phyloP scores from a whole-genome alignment of 139 green algal genomes.

The Desmodesmus armatus region DNA sequence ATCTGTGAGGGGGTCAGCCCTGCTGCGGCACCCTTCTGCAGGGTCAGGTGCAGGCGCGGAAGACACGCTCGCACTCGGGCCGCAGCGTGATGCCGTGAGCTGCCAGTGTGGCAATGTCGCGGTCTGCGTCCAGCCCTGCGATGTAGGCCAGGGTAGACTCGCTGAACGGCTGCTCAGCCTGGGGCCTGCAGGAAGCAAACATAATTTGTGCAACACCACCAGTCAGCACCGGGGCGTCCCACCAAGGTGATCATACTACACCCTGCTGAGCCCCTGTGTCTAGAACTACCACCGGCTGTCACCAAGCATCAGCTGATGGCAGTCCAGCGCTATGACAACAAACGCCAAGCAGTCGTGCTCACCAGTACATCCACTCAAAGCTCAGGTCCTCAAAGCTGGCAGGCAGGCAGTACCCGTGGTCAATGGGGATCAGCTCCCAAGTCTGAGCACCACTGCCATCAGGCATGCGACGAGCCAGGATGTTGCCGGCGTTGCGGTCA shows the following conservation, averaged over 20 bases:
- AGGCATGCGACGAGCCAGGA: slow-evolving; percentile 55
- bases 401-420: slow-evolving; percentile 74
- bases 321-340: no score
- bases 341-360: slow-evolving; percentile 18
- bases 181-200: slow-evolving; percentile 52
- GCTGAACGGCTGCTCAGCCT: slow-evolving; percentile 61
- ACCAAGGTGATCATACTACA: no score
- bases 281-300: no score
- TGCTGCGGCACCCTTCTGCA: slow-evolving; percentile 58
- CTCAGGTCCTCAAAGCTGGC: slow-evolving; percentile 68
- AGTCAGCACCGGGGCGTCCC: no score
- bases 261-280: background rate
- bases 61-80: slow-evolving; percentile 68
- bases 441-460: no score
- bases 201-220: no score
- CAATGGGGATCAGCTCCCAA: slow-evolving; percentile 73
- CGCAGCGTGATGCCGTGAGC: slow-evolving; percentile 60
- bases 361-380: slow-evolving; percentile 74
- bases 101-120: slow-evolving; percentile 59
- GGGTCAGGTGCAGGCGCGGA: slow-evolving; percentile 62
- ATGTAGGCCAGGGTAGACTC: slow-evolving; percentile 62
- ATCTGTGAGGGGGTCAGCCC: slow-evolving; percentile 64
- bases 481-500: slow-evolving; percentile 79
- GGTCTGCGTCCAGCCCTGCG: slow-evolving; percentile 54
- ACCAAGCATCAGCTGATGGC: no score